A percentile compares a stretch with the other conserved stretches of the same genome.
Conservation (phyloP, 306 rosid genomes). For the Phaseolus lunatus region DNA sequence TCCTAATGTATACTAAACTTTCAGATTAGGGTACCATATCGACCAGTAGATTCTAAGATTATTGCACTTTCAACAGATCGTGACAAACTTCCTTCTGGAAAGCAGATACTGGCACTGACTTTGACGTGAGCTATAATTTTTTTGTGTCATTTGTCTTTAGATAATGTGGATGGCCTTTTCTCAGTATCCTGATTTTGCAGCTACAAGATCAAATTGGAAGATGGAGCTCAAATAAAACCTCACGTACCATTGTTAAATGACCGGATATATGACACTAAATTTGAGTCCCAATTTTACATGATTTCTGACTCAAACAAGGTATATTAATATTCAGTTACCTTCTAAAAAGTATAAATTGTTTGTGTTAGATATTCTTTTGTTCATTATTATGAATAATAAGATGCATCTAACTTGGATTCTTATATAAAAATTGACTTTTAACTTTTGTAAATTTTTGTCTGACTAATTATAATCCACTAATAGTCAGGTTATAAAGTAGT, state of each 20-base stretch:
- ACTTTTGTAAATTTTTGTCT: constrained; percentile 16
- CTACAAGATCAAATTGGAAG: constrained; percentile 94
- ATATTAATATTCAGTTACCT: constrained; percentile 40
- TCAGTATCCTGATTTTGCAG: constrained; percentile 58
- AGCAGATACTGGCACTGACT: constrained; percentile 85
- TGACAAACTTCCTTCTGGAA: constrained; percentile 90
- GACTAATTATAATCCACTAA: not conserved
- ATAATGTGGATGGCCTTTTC: constrained; percentile 28
- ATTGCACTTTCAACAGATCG: constrained; percentile 78
- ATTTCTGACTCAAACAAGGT: constrained; percentile 92
- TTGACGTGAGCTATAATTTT: constrained; percentile 70
- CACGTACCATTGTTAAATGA: constrained; percentile 79
- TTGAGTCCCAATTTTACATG: constrained; percentile 96
- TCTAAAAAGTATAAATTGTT: constrained; percentile 5
- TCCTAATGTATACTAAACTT: constrained; percentile 39
- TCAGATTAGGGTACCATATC: constrained; percentile 86
- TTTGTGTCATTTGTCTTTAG: constrained; percentile 39
- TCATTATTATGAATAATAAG: constrained; percentile 10
- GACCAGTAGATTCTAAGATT: constrained; percentile 83
- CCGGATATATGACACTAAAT: constrained; percentile 86
- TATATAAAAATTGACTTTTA: constrained; percentile 37
- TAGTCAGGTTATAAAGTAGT: not conserved
- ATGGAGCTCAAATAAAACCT: constrained; percentile 88
- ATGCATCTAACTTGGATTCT: constrained; percentile 13
- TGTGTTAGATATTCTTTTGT: constrained; percentile 14